Evolutionary conservation across 2,329 filamentous ascomycete species (phyloP), one percentile per base, ranked within the genome.

Genomic region (Cordyceps tenuipes): DNA sequence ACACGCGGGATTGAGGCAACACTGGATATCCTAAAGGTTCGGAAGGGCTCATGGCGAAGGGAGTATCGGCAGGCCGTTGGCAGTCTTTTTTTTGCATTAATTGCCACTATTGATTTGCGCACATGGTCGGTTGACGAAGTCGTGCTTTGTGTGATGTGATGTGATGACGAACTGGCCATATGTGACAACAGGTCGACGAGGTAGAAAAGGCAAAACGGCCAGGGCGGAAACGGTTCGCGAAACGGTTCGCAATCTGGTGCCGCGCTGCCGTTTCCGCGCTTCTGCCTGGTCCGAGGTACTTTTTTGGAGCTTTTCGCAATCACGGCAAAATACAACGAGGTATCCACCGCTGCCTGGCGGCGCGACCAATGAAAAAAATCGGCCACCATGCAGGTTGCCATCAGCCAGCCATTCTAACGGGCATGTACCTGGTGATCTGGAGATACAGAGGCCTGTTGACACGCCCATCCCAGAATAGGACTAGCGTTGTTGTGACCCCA

Each of bases 21-120:
- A 59, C 56, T 59, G 47, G 56, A 59, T 59, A 59, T 59, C 56
- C 47, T 26, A 44, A 43, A 51, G 48, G 56, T 51, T 52, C 56
- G 48, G 19, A 57, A 57, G 29, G 55, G 55, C 23, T 50, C 43
- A 57, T 9, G 43, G 47, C 46, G 43, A 48, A 57, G 54, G 19
- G 43, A 43, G 43, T 9, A 48, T 9, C 26, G 43, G 29, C 43
- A 56, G 23, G 13, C 53, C 19, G 29, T 39, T 31, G 31, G 26
- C 26, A 29, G 53, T 29, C 53, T 57, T 57, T 29, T 29, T 57
- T 44, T 57, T 50, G 49, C 43, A 43, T 36, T 57, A n/a, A n/a
- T 57, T 57, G 55, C 26, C 44, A 41, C 49, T 49, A 49, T 57
- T 57, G 46, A 57, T 29, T 48, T 48, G 43, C 55, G 39, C 17